Base-by-base conservation (phyloP, 169 alveolate species). In the Eimeria brunetti region DNA sequence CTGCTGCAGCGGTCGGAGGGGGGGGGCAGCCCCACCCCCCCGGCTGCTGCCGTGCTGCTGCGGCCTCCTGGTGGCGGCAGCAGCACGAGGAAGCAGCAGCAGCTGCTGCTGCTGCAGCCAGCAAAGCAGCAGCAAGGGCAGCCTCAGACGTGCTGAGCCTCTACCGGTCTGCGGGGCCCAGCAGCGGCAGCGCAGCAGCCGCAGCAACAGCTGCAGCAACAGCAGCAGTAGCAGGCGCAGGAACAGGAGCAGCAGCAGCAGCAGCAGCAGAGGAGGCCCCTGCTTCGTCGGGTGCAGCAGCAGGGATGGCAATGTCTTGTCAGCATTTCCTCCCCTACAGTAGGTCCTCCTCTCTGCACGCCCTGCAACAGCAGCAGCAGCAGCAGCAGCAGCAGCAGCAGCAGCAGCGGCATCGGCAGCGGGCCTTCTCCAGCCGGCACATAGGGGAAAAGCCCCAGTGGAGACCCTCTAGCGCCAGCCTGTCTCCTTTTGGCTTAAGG, bases 1-100 rank as follows among this genome's bases (percentile, higher is more conserved):
- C 85, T 75, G 85, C 85, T 75, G 85, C 85, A 20, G 85, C 85
- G n/a, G 85, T 75, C n/a, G n/a, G n/a, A n/a, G n/a, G n/a, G 9
- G 56, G 85, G 56, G 56, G 85, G 5, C 85, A 36, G 60, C 58
- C 85, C 41, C 85, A 75, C 85, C 85, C 85, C 5, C 85, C 56
- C 18, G 85, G 85, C 85, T 75, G 85, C 30, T 75, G 85, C 85
- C 85, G 85, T 75, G 85, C 56, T 9, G 85, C 85, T 44, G 85
- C 85, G 20, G 85, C 85, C 56, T 75, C 85, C 30, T 75, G 85
- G 85, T 2, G 85, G 85, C 85, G 56, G 85, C 85, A 75, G 85
- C 85, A 75, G 60, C 85, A 75, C 85, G 85, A 75, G 8, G 85
- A 75, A 75, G 85, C 85, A 44, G 85, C 85, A 41, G 85, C 85